These are phyloP conservation scores for Talaromyces sp. DNA, from an alignment of 2,329 filamentous ascomycete species.

Conservation along the genomic window DNA sequence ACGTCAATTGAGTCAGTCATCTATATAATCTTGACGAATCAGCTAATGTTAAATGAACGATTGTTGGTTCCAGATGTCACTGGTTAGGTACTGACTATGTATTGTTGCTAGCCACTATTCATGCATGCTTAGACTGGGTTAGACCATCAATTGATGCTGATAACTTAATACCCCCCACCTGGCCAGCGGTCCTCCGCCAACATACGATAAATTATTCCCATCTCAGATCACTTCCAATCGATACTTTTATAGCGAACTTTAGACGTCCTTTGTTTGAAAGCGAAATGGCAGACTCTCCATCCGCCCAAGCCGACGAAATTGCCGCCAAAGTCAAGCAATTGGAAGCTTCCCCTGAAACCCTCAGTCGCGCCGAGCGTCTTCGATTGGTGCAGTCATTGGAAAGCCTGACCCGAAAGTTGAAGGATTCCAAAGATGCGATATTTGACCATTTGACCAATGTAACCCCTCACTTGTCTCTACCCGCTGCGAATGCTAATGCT, in stretches of 20 bases:
- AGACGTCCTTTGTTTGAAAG: neutral
- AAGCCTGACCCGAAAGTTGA: constrained; percentile 16
- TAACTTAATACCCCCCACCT: neutral
- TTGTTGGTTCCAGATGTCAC: no score
- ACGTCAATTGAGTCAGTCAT: no score
- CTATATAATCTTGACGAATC: no score
- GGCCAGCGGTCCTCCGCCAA: neutral
- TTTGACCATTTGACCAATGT: constrained; percentile 23
- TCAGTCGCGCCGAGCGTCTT: constrained; percentile 11
- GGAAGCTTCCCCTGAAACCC: constrained; percentile 4
- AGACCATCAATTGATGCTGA: no score
- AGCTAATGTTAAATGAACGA: neutral
- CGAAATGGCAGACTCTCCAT: constrained; percentile 1
- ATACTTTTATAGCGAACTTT: neutral
- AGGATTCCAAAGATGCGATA: constrained; percentile 20
- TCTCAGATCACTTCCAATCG: neutral
- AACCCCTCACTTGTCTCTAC: no score
- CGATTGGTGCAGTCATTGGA: constrained; percentile 11
- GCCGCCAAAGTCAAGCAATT: constrained; percentile 10
- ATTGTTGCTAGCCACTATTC: neutral
- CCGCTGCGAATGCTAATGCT: no score
- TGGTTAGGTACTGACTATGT: no score
- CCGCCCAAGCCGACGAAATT: constrained; percentile 11
- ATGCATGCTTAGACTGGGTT: neutral
- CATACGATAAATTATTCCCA: neutral